Base-by-base conservation (phyloP, 139 green algal species). In the Pseudopediastrum boryanum region DNA sequence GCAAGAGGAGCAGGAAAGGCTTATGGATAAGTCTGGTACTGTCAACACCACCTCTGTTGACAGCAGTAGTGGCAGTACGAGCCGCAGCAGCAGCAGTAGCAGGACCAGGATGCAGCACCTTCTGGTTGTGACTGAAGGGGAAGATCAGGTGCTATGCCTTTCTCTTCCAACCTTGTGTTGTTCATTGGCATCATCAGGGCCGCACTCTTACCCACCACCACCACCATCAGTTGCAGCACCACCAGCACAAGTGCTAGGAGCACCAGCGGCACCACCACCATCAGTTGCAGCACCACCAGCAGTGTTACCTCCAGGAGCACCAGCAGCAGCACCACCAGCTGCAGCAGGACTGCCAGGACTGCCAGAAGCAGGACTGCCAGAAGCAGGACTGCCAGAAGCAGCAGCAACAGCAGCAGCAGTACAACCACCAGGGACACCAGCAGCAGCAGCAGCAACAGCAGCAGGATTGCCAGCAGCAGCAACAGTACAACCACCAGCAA, bases 341-440 rank as follows among this genome's bases (percentile, higher is more conserved):
- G 6, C 27, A 77, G 44, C 44, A 59, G 29, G 25, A 80, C 25
- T n/a, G 4, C 27, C 9, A 36, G 5, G n/a, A 10, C 44, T 44
- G 13, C 31, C 33, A 48, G 56, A 36, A 68, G 70, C 70, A 58
- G 46, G 25, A 80, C 25, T n/a, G 4, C 27, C 9, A 36, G 5
- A n/a, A 10, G 29, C 35, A 6, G 23, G 23, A 48, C 41, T 38
- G 52, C 52, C 70, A 58, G 46, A 16, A 77, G 43, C 36, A 70
- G 56, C 73, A 70, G 44, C 73, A 70, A 16, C n/a, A 73, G 31
- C n/a, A 51, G 59, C 59, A 61, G 25, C 25, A 48, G 29, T 61
- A 44, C 27, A 19, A 65, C 13, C 21, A 39, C 35, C 12, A 1
- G 12, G 58, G 27, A 19, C 27, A 27, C 31, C 63, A 46, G 63